Evolutionary conservation across 192 early-diverging fungal species (phyloP).

Genomic region (Globomyces pollinis-pini): DNA sequence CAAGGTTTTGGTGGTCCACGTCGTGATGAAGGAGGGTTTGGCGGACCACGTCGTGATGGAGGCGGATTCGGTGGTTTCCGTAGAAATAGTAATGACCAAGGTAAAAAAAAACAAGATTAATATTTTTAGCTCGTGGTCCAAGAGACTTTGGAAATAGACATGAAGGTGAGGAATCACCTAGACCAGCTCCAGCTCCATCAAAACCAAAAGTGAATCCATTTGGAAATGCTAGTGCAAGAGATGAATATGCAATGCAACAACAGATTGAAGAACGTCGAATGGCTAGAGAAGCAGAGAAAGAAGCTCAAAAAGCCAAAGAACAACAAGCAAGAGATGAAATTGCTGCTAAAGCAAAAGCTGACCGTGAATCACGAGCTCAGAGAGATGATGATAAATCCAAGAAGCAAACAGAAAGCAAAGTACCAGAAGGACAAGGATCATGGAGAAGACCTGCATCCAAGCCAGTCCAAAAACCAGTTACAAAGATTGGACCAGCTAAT

Average conservation of each 20-base stretch:
- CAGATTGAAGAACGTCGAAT: conserved; percentile 41
- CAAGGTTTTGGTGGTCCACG: not conserved
- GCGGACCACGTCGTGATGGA: too few species aligned
- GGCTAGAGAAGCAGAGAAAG: conserved; percentile 33
- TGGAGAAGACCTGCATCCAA: too few species aligned
- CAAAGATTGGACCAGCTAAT: not conserved
- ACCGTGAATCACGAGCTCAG: conserved; percentile 14
- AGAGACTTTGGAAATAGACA: not conserved
- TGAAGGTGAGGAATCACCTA: not conserved
- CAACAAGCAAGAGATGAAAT: too few species aligned
- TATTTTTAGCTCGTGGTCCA: too few species aligned
- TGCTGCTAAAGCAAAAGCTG: conserved; percentile 23
- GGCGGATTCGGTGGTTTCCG: too few species aligned
- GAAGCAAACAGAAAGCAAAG: not conserved
- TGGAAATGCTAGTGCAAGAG: conserved; percentile 42
- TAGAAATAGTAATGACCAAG: too few species aligned
- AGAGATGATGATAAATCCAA: not conserved
- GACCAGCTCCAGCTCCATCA: conserved; percentile 16
- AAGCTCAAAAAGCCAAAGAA: conserved; percentile 20
- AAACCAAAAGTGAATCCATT: conserved; percentile 49
- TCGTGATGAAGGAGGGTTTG: not conserved
- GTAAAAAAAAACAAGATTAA: too few species aligned
- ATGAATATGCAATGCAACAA: conserved; percentile 42
- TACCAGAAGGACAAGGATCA: conserved; percentile 4
- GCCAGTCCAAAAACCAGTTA: not conserved